A percentile compares a stretch with the other conserved stretches of the same genome.
Evolutionary conservation across 2,329 filamentous ascomycete species (phyloP).

Genomic region (Botrytis tulipae): DNA sequence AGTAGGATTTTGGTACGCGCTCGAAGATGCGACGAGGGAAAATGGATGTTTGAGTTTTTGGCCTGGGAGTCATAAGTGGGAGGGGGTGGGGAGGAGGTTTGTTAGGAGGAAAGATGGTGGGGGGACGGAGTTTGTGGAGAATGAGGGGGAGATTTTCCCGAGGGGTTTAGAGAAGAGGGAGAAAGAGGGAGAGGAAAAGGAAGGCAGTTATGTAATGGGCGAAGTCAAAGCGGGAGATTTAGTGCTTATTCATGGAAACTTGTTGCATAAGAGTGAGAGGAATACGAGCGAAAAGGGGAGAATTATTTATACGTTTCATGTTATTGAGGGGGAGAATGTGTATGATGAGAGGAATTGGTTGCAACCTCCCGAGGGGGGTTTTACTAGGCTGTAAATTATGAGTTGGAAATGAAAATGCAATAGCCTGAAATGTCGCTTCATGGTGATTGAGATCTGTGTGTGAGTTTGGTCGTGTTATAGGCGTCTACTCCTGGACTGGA

Average conservation of each 20-base stretch:
- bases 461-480: neutral
- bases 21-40: slow-evolving; percentile 82
- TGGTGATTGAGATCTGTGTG: neutral
- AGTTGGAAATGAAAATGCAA: neutral
- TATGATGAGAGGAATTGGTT: slow-evolving; percentile 94
- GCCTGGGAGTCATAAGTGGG: slow-evolving; percentile 74
- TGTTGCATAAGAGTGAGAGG: slow-evolving; percentile 93
- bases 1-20: slow-evolving; percentile 95
- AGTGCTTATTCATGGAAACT: slow-evolving; percentile 92
- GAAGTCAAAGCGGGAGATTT: slow-evolving; percentile 89
- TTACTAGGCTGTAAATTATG: slow-evolving; percentile 48
- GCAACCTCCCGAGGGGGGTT: slow-evolving; percentile 77
- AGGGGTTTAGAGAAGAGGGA: slow-evolving; percentile 48
- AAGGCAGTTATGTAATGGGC: slow-evolving; percentile 67
- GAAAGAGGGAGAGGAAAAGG: slow-evolving; percentile 19
- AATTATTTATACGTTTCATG: slow-evolving; percentile 96
- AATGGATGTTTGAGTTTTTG: slow-evolving; percentile 91
- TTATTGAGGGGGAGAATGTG: slow-evolving; percentile 76
- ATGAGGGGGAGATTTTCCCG: slow-evolving; percentile 65
- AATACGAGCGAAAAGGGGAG: slow-evolving; percentile 83
- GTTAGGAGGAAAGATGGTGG: slow-evolving; percentile 57
- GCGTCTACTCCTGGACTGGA: neutral
- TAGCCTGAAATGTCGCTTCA: neutral
- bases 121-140: slow-evolving; percentile 70
- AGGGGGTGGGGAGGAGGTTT: slow-evolving; percentile 69